Evolutionary conservation across 371 early-diverging fungal genomes (phyloP).

Genomic region (Mucor lusitanicus): DNA sequence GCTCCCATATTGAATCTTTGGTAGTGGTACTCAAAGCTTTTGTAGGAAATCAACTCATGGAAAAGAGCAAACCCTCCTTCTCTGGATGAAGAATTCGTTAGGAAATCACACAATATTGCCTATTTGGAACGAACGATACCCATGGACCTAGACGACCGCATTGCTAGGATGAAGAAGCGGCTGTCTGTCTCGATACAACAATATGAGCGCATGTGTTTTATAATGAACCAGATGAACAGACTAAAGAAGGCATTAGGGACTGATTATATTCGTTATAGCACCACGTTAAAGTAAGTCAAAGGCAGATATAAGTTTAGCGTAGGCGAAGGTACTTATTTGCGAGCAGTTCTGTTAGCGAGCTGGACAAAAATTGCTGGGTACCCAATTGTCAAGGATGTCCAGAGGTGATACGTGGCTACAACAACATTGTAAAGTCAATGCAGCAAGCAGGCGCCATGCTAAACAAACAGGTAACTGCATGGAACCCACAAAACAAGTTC

Average conservation of each 20-base stretch:
- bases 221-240: constrained; percentile 60
- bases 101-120: constrained; percentile 19
- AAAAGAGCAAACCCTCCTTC: constrained; percentile 45
- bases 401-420: constrained; percentile 48
- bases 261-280: constrained; percentile 56
- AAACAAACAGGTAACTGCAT: constrained; percentile 15
- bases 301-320: background rate
- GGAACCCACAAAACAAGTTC: background rate
- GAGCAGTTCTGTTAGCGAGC: constrained; percentile 31
- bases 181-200: constrained; percentile 47
- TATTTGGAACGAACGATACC: constrained; percentile 30
- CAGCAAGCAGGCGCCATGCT: constrained; percentile 40
- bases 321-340: background rate
- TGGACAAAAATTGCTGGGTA: constrained; percentile 51
- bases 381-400: constrained; percentile 55
- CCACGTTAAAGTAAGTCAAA: constrained; percentile 47
- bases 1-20: background rate
- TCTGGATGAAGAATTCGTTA: constrained; percentile 55
- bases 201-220: constrained; percentile 55
- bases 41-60: constrained; percentile 38
- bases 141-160: constrained; percentile 39
- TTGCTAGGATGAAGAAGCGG: constrained; percentile 27
- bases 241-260: constrained; percentile 56
- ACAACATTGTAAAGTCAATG: constrained; percentile 48
- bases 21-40: background rate